Percentiles rank a stretch among this genome's conserved stretches.
phyloP scores from a whole-genome alignment of 2,329 filamentous ascomycete species.

The Alternaria arborescens region DNA sequence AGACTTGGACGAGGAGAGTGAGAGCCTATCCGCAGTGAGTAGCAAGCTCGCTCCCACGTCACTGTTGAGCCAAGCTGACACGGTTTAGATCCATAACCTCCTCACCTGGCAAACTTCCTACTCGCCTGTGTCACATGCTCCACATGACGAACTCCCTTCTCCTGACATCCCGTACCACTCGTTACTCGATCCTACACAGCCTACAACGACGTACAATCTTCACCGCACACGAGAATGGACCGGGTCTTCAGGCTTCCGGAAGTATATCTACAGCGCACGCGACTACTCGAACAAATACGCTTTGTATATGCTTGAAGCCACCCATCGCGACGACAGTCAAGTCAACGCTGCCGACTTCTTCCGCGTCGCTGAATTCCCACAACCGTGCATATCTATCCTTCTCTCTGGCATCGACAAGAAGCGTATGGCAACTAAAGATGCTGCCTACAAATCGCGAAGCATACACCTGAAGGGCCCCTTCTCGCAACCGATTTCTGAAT shows the following conservation, averaged over 20 bases:
- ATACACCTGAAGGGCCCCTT: conserved; percentile 47
- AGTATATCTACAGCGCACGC: conserved; percentile 49
- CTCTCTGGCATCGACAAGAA: conserved; percentile 49
- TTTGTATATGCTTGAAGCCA: conserved; percentile 48
- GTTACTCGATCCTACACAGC: conserved; percentile 44
- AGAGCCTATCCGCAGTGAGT: conserved; percentile 47
- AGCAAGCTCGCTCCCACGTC: neutral
- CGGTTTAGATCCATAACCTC: conserved; percentile 44
- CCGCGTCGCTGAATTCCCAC: conserved; percentile 47
- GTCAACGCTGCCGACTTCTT: conserved; percentile 48
- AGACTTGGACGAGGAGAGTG: conserved; percentile 50
- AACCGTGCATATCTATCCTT: conserved; percentile 43
- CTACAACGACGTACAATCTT: conserved; percentile 47
- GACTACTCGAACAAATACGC: conserved; percentile 49
- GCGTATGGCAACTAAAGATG: conserved; percentile 32
- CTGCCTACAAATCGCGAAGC: conserved; percentile 48
- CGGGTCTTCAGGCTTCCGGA: conserved; percentile 42
- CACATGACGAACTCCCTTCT: conserved; percentile 44
- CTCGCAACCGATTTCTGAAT: conserved; percentile 46
- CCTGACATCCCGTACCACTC: conserved; percentile 46
- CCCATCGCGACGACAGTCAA: conserved; percentile 44
- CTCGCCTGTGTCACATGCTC: conserved; percentile 45
- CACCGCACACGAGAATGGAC: conserved; percentile 51
- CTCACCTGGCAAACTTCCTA: conserved; percentile 49
- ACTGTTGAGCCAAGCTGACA: conserved; percentile 13